Conservation (phyloP, 73 alveolate genomes). For the Symbiodinium natans region DNA sequence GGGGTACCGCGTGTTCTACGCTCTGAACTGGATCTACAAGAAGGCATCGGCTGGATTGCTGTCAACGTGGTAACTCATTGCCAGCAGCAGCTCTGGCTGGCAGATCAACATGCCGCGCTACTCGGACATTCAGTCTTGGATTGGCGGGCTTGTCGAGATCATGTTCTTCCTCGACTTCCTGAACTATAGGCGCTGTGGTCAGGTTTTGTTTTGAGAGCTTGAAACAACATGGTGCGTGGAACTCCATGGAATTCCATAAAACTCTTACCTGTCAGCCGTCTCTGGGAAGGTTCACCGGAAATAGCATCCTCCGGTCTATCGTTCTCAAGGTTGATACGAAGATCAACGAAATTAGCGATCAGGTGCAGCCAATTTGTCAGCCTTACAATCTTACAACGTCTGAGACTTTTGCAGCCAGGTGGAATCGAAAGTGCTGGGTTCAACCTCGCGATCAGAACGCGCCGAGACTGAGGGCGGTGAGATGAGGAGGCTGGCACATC, state of each 20-base stretch:
- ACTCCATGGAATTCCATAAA: neutral
- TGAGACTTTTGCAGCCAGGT: too few species aligned
- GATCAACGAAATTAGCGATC: conserved; percentile 92
- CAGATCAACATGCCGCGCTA: conserved; percentile 94
- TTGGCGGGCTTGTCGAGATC: conserved; percentile 90
- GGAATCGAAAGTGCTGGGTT: conserved; percentile 93
- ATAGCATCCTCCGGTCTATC: conserved; percentile 82
- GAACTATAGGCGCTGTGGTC: conserved; percentile 34
- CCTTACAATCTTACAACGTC: too few species aligned
- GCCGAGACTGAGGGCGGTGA: conserved; percentile 78
- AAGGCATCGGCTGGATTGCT: neutral
- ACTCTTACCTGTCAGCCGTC: neutral
- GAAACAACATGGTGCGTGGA: neutral
- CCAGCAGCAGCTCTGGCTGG: neutral
- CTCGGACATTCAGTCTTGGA: conserved; percentile 89
- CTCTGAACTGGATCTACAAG: conserved; percentile 93
- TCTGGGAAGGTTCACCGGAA: conserved; percentile 44
- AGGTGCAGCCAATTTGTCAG: neutral
- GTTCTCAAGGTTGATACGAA: conserved; percentile 91
- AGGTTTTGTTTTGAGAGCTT: neutral
- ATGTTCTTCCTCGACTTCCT: conserved; percentile 83
- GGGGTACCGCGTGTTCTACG: conserved; percentile 91
- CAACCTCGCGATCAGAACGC: conserved; percentile 65
- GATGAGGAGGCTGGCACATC: conserved; percentile 52
- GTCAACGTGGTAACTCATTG: neutral